Evolutionary conservation across 345 rosid genomes (phyloP).

Genomic region (Noccaea bulbosa): DNA sequence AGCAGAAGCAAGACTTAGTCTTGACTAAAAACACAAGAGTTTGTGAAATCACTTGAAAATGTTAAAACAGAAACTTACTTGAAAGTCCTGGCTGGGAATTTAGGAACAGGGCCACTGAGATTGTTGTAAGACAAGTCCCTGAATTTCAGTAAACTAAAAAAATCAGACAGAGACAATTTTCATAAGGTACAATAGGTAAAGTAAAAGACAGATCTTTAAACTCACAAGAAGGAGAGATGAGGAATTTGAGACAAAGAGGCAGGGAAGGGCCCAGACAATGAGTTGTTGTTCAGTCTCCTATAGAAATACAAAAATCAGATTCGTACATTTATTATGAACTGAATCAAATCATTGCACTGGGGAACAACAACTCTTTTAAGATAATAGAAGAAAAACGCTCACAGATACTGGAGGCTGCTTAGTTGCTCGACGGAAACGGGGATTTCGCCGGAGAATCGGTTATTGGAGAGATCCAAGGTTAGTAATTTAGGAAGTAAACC

Average conservation of each 20-base stretch:
- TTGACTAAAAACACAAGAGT: not conserved
- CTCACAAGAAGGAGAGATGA: conserved; percentile 92
- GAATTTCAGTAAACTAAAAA: conserved; percentile 25
- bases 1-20: conserved; percentile 31
- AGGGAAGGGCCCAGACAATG: conserved; percentile 85
- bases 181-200: not conserved
- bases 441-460: conserved; percentile 63
- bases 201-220: conserved; percentile 40
- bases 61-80: conserved; percentile 51
- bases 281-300: conserved; percentile 97
- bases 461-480: conserved; percentile 87
- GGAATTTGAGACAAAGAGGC: conserved; percentile 71
- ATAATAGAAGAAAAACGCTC: conserved; percentile 40
- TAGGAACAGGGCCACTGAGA: conserved; percentile 85
- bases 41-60: not conserved
- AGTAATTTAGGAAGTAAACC: conserved; percentile 72
- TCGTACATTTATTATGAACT: conserved; percentile 32
- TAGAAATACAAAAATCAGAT: conserved; percentile 2
- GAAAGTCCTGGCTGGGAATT: conserved; percentile 85
- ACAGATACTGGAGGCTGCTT: conserved; percentile 77
- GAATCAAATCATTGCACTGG: conserved; percentile 10
- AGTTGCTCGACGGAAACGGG: conserved; percentile 65
- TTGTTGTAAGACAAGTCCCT: conserved; percentile 97
- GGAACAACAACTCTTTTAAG: not conserved
- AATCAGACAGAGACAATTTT: conserved; percentile 13